Conservation (phyloP, 805 yeast genomes). For the Wickerhamiella sorbophila region DNA sequence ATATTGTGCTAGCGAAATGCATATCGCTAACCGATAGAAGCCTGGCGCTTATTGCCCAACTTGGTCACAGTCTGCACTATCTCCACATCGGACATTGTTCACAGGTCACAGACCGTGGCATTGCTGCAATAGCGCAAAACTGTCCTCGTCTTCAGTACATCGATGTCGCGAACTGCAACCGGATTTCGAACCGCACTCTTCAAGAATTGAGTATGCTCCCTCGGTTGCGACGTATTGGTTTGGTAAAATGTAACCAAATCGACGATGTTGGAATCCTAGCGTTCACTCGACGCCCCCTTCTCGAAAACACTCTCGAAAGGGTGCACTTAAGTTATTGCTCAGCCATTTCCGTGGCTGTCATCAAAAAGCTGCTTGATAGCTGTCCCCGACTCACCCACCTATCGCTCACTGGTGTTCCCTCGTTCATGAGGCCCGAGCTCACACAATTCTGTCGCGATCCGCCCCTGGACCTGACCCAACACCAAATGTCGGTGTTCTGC, state of each 20-base stretch:
- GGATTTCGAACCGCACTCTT: constrained; percentile 71
- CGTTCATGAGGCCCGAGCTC: constrained; percentile 77
- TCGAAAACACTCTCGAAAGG: constrained; percentile 76
- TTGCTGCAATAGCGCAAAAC: constrained; percentile 51
- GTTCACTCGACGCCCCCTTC: constrained; percentile 43
- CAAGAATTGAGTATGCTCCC: constrained; percentile 64
- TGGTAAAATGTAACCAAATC: constrained; percentile 80
- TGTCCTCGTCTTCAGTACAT: constrained; percentile 84
- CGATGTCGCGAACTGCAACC: constrained; percentile 88
- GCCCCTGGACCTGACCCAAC: constrained; percentile 79
- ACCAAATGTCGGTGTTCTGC: constrained; percentile 75
- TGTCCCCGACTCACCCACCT: constrained; percentile 84
- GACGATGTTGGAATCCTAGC: constrained; percentile 67
- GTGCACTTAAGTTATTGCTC: constrained; percentile 89
- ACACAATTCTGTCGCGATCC: constrained; percentile 81
- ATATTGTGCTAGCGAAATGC: constrained; percentile 83
- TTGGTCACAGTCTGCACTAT: constrained; percentile 73
- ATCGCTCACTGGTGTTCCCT: constrained; percentile 79
- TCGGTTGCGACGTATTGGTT: constrained; percentile 74
- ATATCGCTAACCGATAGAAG: constrained; percentile 72
- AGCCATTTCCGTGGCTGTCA: constrained; percentile 62
- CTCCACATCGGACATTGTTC: constrained; percentile 90
- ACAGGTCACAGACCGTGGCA: constrained; percentile 80
- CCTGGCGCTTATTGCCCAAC: constrained; percentile 49
- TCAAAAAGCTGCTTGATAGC: constrained; percentile 53